These are phyloP conservation scores for Pyrenochaeta sp. DNA, from an alignment of 2,329 filamentous ascomycete genomes.

Conservation along the genomic window DNA sequence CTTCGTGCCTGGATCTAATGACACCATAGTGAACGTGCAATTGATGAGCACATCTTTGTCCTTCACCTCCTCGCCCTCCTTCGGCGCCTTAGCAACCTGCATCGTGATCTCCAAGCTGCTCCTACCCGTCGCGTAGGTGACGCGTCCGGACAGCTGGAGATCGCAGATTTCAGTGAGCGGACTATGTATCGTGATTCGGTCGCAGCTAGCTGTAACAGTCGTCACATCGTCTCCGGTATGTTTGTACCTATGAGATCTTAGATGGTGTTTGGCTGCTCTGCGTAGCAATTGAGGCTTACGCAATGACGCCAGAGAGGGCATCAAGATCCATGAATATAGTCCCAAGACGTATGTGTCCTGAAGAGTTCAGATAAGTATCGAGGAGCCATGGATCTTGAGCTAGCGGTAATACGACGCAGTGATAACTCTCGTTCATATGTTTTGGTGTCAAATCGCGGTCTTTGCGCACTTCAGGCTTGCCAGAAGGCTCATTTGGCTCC, in stretches of 20 bases:
- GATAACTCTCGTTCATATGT: constrained; percentile 76
- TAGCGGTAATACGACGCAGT: constrained; percentile 73
- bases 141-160: constrained; percentile 73
- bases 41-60: constrained; percentile 72
- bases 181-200: constrained; percentile 72
- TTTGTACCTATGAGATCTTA: constrained; percentile 61
- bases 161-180: constrained; percentile 81
- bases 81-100: constrained; percentile 73
- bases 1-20: constrained; percentile 72
- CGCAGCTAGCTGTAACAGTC: constrained; percentile 70
- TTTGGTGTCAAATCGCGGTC: constrained; percentile 70
- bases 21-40: constrained; percentile 82
- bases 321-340: constrained; percentile 83
- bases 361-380: constrained; percentile 79
- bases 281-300: constrained; percentile 67
- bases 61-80: constrained; percentile 63
- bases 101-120: constrained; percentile 79
- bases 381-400: constrained; percentile 79
- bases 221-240: constrained; percentile 71
- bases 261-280: constrained; percentile 11
- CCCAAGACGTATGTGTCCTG: constrained; percentile 75
- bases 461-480: constrained; percentile 45
- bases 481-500: constrained; percentile 40
- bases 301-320: constrained; percentile 77
- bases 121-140: constrained; percentile 75